phyloP scores from a whole-genome alignment of 495 filamentous ascomycete genomes.

The Choiromyces venosus region DNA sequence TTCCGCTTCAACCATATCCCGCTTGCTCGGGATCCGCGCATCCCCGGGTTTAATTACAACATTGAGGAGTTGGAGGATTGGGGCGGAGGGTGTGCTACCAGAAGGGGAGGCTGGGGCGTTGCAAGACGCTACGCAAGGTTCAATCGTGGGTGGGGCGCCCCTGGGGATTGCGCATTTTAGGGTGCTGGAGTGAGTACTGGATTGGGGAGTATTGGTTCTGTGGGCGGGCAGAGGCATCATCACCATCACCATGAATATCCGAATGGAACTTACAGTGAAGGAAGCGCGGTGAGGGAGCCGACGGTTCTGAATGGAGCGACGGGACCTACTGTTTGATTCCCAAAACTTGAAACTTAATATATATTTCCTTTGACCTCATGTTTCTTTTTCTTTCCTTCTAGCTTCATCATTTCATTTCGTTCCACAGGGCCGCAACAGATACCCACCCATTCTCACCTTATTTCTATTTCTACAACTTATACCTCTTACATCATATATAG shows the following conservation, averaged over 20 bases:
- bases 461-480: background rate
- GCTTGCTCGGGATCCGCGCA: conserved; percentile 31
- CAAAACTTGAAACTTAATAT: background rate
- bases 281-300: background rate
- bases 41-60: conserved; percentile 29
- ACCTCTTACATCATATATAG: background rate
- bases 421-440: background rate
- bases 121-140: conserved; percentile 16
- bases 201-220: background rate
- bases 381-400: background rate
- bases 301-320: background rate
- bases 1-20: conserved; percentile 49
- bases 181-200: background rate
- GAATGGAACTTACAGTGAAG: background rate
- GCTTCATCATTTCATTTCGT: too few relatives aligned
- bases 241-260: background rate
- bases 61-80: conserved; percentile 32
- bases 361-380: background rate
- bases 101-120: conserved; percentile 38
- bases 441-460: background rate
- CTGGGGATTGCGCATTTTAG: conserved; percentile 20
- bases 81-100: conserved; percentile 36
- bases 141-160: conserved; percentile 27
- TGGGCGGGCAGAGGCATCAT: background rate
- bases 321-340: background rate